Conservation (phyloP, 176 grass and related monocot genomes). For the Bolboschoenus planiculmis region DNA sequence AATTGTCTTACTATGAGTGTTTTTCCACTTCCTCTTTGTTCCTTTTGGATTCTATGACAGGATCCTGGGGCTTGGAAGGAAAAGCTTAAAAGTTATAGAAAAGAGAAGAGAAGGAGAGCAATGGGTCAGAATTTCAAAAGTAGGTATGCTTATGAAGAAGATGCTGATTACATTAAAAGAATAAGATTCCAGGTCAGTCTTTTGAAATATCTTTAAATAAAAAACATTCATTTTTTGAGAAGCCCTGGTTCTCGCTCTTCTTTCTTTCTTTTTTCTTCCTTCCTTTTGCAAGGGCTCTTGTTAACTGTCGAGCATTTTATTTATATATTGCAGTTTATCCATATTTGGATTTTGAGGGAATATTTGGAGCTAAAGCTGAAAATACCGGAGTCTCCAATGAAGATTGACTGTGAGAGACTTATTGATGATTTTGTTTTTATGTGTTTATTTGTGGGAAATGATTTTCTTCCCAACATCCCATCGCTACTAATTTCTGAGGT, state of each 20-base stretch:
- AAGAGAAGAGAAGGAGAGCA: slow-evolving; percentile 1
- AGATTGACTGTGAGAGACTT: slow-evolving; percentile 43
- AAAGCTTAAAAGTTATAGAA: background rate
- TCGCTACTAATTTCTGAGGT: slow-evolving; percentile 68
- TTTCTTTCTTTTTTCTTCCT: background rate
- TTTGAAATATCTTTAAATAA: background rate
- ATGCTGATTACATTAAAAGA: slow-evolving; percentile 14
- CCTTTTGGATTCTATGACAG: slow-evolving; percentile 23
- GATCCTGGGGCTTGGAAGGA: background rate
- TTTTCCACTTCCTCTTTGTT: background rate
- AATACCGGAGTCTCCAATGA: slow-evolving; percentile 33
- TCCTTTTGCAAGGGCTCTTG: background rate
- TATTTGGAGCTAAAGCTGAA: slow-evolving; percentile 68
- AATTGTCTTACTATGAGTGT: background rate
- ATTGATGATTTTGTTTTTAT: slow-evolving; percentile 82
- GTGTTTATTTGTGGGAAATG: slow-evolving; percentile 75
- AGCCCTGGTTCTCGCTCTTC: background rate
- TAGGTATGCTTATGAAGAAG: background rate
- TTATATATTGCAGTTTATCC: slow-evolving; percentile 43
- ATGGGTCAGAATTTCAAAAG: background rate
- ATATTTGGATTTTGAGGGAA: slow-evolving; percentile 72
- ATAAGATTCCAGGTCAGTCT: slow-evolving; percentile 36
- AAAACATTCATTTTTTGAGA: background rate
- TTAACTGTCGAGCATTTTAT: background rate
- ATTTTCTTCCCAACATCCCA: slow-evolving; percentile 74